Base-by-base conservation (phyloP, 2,329 filamentous ascomycete species). In the Scytalidium sp. region DNA sequence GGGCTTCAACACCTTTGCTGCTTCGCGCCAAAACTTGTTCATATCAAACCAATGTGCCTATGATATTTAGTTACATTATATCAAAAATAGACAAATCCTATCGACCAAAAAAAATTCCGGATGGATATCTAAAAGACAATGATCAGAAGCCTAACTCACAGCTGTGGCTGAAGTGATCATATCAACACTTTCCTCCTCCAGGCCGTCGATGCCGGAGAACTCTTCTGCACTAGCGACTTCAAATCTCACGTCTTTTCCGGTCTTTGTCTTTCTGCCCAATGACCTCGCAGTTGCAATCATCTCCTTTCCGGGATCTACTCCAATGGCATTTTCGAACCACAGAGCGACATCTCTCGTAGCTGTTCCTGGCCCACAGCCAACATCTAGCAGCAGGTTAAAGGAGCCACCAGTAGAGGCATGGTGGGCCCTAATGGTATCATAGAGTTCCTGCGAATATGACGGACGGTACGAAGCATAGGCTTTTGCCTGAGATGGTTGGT, bases 1-100 rank as follows among this genome's bases (percentile, higher is more conserved):
- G 0, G 74, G 73, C 51, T 69, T 73, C 17, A 79, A 59, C 2
- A 74, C 61, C 40, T 66, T 63, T 1, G 71, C 73, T 2, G 73
- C 76, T 3, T 67, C 60, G 2, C 55, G 44, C 65, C 72, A 79
- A 60, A 78, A 79, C 0, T 56, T 59, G 1, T 64, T 54, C 67
- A 78, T 70, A 49, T 77, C 68, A 61, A 79, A 77, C 75, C 76
- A 79, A 55, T 79, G 76, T 1, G 70, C 72, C 53, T 67, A 41
- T 27, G 25, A 6, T 10, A 36, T 62, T 68, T 1, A 68, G 4
- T 41, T 36, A 2, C 13, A 20, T 15, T 22, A 22, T 4, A 39
- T 43, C 27, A 43, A 27, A 32, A 8, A 17, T 6, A 50, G 5
- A 23, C 7, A 15, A 29, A 17, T 21, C 19, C 46, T 43, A 20